A percentile compares a stretch with the other conserved stretches of the same genome.
These are phyloP conservation scores for Saccharomycopsis sp. DNA, from an alignment of 805 yeast genomes.

Conservation along the genomic window DNA sequence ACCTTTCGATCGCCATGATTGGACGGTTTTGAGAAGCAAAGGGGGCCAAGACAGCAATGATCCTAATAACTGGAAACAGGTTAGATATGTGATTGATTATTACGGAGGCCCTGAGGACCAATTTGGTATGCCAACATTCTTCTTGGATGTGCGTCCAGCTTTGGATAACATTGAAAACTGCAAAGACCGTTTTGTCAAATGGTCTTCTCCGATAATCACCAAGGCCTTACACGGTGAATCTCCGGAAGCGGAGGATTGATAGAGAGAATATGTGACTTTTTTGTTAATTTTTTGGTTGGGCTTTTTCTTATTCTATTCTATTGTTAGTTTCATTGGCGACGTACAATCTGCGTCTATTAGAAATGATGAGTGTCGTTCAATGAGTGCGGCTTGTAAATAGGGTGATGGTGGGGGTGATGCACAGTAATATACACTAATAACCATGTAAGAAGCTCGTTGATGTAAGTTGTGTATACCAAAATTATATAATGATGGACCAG, in stretches of 20 bases:
- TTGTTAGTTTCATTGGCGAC: too few relatives aligned
- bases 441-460: too few relatives aligned
- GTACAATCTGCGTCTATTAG: background rate
- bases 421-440: too few relatives aligned
- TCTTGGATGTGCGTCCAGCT: conserved; percentile 93
- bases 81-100: conserved; percentile 91
- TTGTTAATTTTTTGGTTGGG: background rate
- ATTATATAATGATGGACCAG: too few relatives aligned
- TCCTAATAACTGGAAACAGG: conserved; percentile 50
- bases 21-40: conserved; percentile 81
- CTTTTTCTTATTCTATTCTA: background rate
- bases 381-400: too few relatives aligned
- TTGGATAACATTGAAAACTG: conserved; percentile 61
- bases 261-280: background rate
- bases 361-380: too few relatives aligned
- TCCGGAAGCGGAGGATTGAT: conserved; percentile 1
- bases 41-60: conserved; percentile 27
- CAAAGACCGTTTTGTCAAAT: conserved; percentile 59
- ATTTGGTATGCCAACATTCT: conserved; percentile 85
- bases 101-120: conserved; percentile 89
- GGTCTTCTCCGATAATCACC: conserved; percentile 44
- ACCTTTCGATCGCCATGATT: conserved; percentile 97
- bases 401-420: too few relatives aligned
- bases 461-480: too few relatives aligned
- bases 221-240: conserved; percentile 2